Evolutionary conservation across 495 filamentous ascomycete genomes (phyloP), one percentile per base, ranked within the genome.

Genomic region (Lasiosphaeria miniovina): DNA sequence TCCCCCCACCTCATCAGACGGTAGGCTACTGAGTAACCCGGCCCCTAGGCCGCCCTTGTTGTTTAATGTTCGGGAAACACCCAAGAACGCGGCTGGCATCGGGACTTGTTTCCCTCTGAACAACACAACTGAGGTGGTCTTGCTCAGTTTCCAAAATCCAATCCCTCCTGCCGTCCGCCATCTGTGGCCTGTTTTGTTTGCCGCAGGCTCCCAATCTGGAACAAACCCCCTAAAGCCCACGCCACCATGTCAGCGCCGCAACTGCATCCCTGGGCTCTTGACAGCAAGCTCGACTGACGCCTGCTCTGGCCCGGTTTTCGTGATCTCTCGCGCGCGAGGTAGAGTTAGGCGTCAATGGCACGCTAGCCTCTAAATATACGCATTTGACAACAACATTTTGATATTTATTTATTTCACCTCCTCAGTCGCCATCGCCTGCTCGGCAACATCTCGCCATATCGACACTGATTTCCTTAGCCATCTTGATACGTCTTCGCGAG

Each of bases 241-340:
- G 43, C 11, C 43, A n/a, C 11, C 43, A 46, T 46, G 43, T 46
- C 43, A 46, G 43, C 43, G 15, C 43, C 43, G 43, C 43, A 46
- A 46, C 43, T 46, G 43, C 43, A 46, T n/a, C 43, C 43, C 15
- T 46, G 43, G 43, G 43, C 43, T n/a, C 15, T 4, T 9, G 15
- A 46, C 12, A 46, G 43, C 43, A 46, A 46, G 43, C 43, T 46
- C 43, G 43, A n/a, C 15, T 46, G 15, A 46, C 43, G 43, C 43
- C 43, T 46, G 43, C 43, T 46, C 11, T 46, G 43, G 12, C 12
- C 43, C 7, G 43, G 43, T n/a, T 11, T 46, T n/a, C 43, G 43
- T n/a, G 43, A 14, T 46, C 15, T 46, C 43, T n/a, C 15, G 43
- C 12, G 15, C 12, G 4, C 12, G 38, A 9, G 8, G 3, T 9